These are phyloP conservation scores for Ogataea nitratoaversa DNA, from an alignment of 805 yeast genomes.

Conservation along the genomic window DNA sequence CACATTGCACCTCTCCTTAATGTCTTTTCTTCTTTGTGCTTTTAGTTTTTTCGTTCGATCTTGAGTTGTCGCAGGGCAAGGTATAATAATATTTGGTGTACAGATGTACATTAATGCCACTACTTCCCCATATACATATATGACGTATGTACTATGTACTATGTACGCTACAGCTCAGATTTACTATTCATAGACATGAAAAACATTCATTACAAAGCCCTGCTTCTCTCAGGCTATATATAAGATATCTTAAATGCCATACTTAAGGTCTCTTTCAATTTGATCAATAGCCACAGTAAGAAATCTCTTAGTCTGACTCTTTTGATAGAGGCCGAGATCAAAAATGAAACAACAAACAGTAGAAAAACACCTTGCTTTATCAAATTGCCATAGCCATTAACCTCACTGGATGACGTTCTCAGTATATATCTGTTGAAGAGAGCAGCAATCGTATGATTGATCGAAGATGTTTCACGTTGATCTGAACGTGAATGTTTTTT, in stretches of 20 bases:
- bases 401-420: not conserved
- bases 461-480: not conserved
- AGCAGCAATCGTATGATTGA: not conserved
- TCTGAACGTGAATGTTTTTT: not conserved
- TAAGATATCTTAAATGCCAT: constrained; percentile 30
- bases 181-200: too few relatives aligned
- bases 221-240: constrained; percentile 13
- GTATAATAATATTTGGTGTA: too few relatives aligned
- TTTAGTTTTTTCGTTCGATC: too few relatives aligned
- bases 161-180: too few relatives aligned
- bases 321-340: constrained; percentile 11
- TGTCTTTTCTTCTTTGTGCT: too few relatives aligned
- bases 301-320: constrained; percentile 6
- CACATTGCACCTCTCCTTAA: too few relatives aligned
- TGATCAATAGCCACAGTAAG: constrained; percentile 16
- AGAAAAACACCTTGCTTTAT: constrained; percentile 12
- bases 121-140: too few relatives aligned
- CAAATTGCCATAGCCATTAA: constrained; percentile 4
- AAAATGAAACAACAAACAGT: constrained; percentile 14
- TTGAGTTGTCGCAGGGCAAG: too few relatives aligned
- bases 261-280: constrained; percentile 16
- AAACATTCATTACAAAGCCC: too few relatives aligned
- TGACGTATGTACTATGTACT: too few relatives aligned
- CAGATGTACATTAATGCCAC: too few relatives aligned
- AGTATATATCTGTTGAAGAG: constrained; percentile 5